Percentiles rank a stretch among this genome's conserved stretches.
These are phyloP conservation scores for Pichia inconspicua DNA, from an alignment of 1,139 yeast genomes.

Conservation along the genomic window DNA sequence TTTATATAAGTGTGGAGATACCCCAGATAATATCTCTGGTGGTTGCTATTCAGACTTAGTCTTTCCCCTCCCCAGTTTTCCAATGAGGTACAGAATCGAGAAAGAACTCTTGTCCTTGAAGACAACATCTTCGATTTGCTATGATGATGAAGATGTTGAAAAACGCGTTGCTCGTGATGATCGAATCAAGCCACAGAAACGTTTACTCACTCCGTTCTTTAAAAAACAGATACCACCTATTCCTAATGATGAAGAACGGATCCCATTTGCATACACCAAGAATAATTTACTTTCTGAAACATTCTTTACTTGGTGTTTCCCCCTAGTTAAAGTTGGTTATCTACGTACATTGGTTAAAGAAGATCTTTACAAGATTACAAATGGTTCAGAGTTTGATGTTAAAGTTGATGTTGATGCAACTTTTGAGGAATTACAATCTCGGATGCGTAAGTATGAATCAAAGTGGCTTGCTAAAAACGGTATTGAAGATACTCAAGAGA, in stretches of 20 bases:
- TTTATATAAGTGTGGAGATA: too few species aligned
- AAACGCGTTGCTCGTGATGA: slow-evolving; percentile 6
- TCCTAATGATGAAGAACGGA: slow-evolving; percentile 34
- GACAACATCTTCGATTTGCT: neutral
- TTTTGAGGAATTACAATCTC: slow-evolving; percentile 23
- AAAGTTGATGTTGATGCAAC: slow-evolving; percentile 30
- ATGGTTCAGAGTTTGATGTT: slow-evolving; percentile 18
- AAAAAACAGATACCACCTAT: slow-evolving; percentile 34
- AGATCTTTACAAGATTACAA: slow-evolving; percentile 32
- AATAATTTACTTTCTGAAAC: slow-evolving; percentile 31
- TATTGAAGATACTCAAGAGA: slow-evolving; percentile 29
- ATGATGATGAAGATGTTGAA: slow-evolving; percentile 2
- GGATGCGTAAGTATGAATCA: slow-evolving; percentile 23
- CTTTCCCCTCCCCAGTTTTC: too few species aligned
- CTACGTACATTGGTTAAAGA: slow-evolving; percentile 36
- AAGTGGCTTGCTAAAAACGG: slow-evolving; percentile 16
- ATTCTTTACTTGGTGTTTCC: slow-evolving; percentile 36
- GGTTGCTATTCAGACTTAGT: too few species aligned
- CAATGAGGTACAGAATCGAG: neutral
- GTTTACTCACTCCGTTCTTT: slow-evolving; percentile 32
- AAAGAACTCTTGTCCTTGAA: neutral
- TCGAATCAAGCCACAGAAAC: slow-evolving; percentile 24
- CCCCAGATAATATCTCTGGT: too few species aligned
- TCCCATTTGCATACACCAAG: slow-evolving; percentile 27
- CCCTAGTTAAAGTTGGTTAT: slow-evolving; percentile 37